A percentile compares a stretch with the other conserved stretches of the same genome.
Evolutionary conservation across 345 rosid species (phyloP).

Genomic region (Odontarrhena argentea): DNA sequence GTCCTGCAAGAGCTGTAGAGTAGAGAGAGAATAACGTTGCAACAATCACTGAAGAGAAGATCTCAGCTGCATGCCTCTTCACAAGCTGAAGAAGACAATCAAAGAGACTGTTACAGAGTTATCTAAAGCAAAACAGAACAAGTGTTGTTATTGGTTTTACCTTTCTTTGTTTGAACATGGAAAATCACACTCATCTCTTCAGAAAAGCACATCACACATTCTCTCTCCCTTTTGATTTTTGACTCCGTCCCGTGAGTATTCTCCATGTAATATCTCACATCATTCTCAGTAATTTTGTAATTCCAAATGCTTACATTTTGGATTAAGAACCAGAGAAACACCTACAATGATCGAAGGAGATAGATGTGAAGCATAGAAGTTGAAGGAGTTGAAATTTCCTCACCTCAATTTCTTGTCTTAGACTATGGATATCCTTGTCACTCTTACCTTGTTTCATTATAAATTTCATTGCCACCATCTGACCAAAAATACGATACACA

Average conservation of each 20-base stretch:
- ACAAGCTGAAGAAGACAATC: slow-evolving; percentile 69
- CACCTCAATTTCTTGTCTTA: slow-evolving; percentile 97
- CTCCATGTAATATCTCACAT: too few species aligned
- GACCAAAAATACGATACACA: slow-evolving; percentile 14
- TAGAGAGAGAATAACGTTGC: slow-evolving; percentile 85
- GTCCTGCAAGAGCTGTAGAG: slow-evolving; percentile 87
- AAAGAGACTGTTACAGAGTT: slow-evolving; percentile 6
- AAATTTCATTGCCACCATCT: slow-evolving; percentile 98
- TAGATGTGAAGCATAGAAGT: slow-evolving; percentile 11
- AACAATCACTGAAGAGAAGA: slow-evolving; percentile 78
- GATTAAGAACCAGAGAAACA: too few species aligned
- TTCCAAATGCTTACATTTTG: too few species aligned
- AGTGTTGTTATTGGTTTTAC: slow-evolving; percentile 38
- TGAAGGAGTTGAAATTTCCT: slow-evolving; percentile 10
- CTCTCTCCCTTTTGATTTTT: too few species aligned
- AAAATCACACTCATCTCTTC: too few species aligned
- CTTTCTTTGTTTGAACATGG: slow-evolving; percentile 98
- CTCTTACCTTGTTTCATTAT: slow-evolving; percentile 94
- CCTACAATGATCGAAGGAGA: not conserved
- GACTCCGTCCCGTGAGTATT: too few species aligned
- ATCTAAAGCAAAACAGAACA: slow-evolving; percentile 20
- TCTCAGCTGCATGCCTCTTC: slow-evolving; percentile 92
- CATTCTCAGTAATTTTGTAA: too few species aligned
- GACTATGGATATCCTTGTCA: slow-evolving; percentile 83
- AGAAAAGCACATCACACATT: too few species aligned